A percentile compares a stretch with the other conserved stretches of the same genome.
These are phyloP conservation scores for Leccinellum luteum DNA, from an alignment of 768 basidiomycete species.

Conservation along the genomic window DNA sequence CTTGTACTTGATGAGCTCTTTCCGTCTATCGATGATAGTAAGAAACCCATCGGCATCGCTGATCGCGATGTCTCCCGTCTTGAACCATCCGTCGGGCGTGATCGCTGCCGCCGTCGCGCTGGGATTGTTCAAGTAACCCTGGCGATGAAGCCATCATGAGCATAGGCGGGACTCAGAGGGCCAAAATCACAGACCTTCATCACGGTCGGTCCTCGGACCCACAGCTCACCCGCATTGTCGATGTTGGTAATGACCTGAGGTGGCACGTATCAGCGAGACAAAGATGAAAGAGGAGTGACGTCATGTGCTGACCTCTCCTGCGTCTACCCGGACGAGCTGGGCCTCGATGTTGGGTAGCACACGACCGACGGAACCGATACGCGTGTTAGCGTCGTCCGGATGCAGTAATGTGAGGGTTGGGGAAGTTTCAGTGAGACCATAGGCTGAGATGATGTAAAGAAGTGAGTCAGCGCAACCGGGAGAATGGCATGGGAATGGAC, in stretches of 20 bases:
- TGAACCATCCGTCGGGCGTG: constrained; percentile 78
- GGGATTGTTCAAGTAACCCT: constrained; percentile 77
- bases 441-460: constrained; percentile 42
- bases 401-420: constrained; percentile 64
- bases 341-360: constrained; percentile 77
- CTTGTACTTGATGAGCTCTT: constrained; percentile 79
- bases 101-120: constrained; percentile 68
- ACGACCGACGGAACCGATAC: constrained; percentile 64
- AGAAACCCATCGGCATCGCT: constrained; percentile 70
- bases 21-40: constrained; percentile 69
- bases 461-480: neutral
- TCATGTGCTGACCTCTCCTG: constrained; percentile 37
- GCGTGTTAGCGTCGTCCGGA: constrained; percentile 39
- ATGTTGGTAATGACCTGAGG: constrained; percentile 28
- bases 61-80: constrained; percentile 80
- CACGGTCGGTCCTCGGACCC: constrained; percentile 72
- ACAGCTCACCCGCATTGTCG: constrained; percentile 68
- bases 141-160: neutral
- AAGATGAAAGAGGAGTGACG: no score
- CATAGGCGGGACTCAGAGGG: neutral
- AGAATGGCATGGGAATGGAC: neutral
- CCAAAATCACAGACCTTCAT: constrained; percentile 60
- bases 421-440: constrained; percentile 81
- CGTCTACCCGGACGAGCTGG: constrained; percentile 64
- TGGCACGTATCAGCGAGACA: neutral